A percentile compares a stretch with the other conserved stretches of the same genome.
These are phyloP conservation scores for Spergularia bocconei DNA, from an alignment of 148 eudicot species.

Conservation along the genomic window DNA sequence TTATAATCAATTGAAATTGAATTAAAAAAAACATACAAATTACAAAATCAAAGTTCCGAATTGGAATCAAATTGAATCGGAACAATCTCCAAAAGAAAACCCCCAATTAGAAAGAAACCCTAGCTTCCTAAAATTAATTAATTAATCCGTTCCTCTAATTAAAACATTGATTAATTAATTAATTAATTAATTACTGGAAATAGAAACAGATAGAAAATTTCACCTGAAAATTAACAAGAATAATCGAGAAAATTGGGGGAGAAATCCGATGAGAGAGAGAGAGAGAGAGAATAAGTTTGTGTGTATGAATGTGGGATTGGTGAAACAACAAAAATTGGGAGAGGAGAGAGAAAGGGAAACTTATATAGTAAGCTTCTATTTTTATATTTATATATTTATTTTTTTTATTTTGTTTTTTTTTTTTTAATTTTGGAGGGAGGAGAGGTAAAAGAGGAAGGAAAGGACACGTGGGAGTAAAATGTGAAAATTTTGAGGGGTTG, in stretches of 20 bases:
- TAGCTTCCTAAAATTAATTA: constrained; percentile 7
- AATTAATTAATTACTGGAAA: background rate
- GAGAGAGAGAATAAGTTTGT: constrained; percentile 1
- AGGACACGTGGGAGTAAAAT: constrained; percentile 40
- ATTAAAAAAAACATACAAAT: background rate
- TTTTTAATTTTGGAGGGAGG: background rate
- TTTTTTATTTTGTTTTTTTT: background rate
- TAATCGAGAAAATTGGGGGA: constrained; percentile 4
- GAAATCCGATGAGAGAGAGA: constrained; percentile 20
- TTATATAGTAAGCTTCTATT: background rate
- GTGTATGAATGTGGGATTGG: constrained; percentile 6
- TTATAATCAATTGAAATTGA: constrained; percentile 25
- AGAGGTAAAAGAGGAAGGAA: constrained; percentile 1
- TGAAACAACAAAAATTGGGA: constrained; percentile 4
- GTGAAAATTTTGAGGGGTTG: constrained; percentile 5
- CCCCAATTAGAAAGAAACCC: constrained; percentile 29
- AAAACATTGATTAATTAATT: background rate
- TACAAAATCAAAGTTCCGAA: background rate
- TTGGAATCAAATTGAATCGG: constrained; percentile 19
- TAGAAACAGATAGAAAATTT: constrained; percentile 17
- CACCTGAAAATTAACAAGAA: constrained; percentile 8
- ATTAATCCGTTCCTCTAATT: background rate
- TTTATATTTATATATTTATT: background rate
- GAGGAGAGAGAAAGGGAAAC: background rate
- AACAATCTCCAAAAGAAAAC: too few species aligned